These are phyloP conservation scores for Chrysoporthe deuterocubensis DNA, from an alignment of 2,329 filamentous ascomycete species.

Conservation along the genomic window DNA sequence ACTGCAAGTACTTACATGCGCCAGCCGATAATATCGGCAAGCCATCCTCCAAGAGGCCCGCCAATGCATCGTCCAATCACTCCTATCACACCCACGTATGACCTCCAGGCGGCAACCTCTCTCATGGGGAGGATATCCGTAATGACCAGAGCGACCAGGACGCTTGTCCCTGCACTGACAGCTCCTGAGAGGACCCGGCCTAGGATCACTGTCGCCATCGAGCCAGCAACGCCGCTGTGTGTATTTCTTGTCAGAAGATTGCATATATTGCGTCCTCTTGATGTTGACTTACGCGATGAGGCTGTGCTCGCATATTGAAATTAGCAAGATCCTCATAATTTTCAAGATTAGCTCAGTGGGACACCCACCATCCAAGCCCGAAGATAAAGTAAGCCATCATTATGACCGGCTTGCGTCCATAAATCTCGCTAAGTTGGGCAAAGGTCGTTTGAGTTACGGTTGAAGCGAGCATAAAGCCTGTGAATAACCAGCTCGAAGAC, in stretches of 20 bases:
- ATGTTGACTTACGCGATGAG: slow-evolving; percentile 38
- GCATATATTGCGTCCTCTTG: background rate
- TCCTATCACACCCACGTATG: slow-evolving; percentile 56
- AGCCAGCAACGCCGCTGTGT: slow-evolving; percentile 46
- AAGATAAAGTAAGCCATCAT: slow-evolving; percentile 56
- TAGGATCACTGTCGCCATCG: slow-evolving; percentile 53
- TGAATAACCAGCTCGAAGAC: slow-evolving; percentile 62
- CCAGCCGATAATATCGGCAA: slow-evolving; percentile 68
- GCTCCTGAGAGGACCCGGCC: slow-evolving; percentile 57
- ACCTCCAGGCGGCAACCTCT: slow-evolving; percentile 58
- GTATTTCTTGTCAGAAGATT: background rate
- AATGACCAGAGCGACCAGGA: slow-evolving; percentile 56
- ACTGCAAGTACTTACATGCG: slow-evolving; percentile 52
- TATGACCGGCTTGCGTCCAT: slow-evolving; percentile 56
- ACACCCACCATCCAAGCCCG: slow-evolving; percentile 50
- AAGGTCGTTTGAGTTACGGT: slow-evolving; percentile 58
- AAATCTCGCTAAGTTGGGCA: slow-evolving; percentile 62
- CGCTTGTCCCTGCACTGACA: slow-evolving; percentile 55
- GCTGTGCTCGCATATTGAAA: background rate
- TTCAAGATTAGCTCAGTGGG: background rate
- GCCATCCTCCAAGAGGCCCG: slow-evolving; percentile 61
- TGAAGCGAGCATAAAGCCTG: slow-evolving; percentile 54
- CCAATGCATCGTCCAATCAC: slow-evolving; percentile 57
- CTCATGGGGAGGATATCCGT: slow-evolving; percentile 57
- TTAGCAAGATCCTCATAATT: background rate